A percentile compares a stretch with the other conserved stretches of the same genome.
Evolutionary conservation across 345 rosid genomes (phyloP).

Genomic region (Linum lewisii): DNA sequence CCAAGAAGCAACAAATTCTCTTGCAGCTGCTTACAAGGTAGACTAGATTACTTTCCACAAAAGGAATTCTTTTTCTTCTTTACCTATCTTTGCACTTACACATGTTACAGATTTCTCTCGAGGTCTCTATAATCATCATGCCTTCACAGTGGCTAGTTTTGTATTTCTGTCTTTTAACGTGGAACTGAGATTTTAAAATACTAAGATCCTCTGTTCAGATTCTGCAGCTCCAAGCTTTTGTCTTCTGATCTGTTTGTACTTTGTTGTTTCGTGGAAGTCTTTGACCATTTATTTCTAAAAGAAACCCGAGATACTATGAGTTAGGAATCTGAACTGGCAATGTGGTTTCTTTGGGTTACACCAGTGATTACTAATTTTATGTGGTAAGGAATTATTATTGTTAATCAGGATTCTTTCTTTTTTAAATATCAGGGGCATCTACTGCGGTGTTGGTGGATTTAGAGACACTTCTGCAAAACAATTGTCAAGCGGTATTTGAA

Average conservation of each 20-base stretch:
- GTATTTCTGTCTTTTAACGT: not conserved
- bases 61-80: not conserved
- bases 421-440: conserved; percentile 49
- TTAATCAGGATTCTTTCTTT: conserved; percentile 8
- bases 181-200: not conserved
- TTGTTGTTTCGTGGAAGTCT: not conserved
- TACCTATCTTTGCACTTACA: not conserved
- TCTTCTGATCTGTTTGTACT: conserved; percentile 1
- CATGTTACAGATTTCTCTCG: not conserved
- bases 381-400: not conserved
- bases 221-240: not conserved
- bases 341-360: not conserved
- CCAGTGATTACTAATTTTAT: not conserved
- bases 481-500: conserved; percentile 54
- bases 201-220: not conserved
- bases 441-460: conserved; percentile 48
- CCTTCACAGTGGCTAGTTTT: not conserved
- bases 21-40: conserved; percentile 87
- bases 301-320: not conserved
- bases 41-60: conserved; percentile 6
- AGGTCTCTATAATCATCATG: not conserved
- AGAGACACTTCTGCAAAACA: conserved; percentile 64
- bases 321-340: not conserved
- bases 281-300: not conserved
- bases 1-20: conserved; percentile 76